phyloP scores from a whole-genome alignment of 306 rosid genomes.

The Boehmeria nivea region DNA sequence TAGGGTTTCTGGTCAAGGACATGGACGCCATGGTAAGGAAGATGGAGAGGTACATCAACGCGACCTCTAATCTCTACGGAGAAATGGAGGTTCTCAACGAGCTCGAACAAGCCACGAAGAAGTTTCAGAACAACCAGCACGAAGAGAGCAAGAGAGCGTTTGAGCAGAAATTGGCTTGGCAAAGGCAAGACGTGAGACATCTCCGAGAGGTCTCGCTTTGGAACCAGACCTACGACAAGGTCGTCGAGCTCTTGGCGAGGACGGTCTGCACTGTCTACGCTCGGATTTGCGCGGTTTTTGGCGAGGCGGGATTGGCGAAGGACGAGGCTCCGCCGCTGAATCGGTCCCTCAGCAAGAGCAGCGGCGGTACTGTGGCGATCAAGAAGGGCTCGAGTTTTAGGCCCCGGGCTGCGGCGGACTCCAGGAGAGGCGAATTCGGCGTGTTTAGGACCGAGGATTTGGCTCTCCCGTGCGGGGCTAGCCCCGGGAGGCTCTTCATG shows the following conservation, averaged over 20 bases:
- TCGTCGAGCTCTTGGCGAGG: conserved; percentile 87
- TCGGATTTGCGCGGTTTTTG: conserved; percentile 52
- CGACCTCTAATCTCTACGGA: conserved; percentile 66
- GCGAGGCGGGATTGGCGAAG: conserved; percentile 37
- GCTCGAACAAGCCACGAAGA: conserved; percentile 73
- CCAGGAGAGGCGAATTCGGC: conserved; percentile 49
- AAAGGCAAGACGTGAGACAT: conserved; percentile 80
- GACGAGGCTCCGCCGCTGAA: conserved; percentile 35
- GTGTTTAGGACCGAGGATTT: conserved; percentile 61
- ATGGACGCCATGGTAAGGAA: conserved; percentile 96
- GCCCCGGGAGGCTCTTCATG: conserved; percentile 89
- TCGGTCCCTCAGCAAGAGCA: conserved; percentile 28
- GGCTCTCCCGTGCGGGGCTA: conserved; percentile 73
- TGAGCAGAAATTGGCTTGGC: conserved; percentile 85
- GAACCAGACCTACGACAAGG: conserved; percentile 87
- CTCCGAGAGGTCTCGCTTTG: conserved; percentile 79
- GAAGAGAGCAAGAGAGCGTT: conserved; percentile 69
- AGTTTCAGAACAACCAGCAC: conserved; percentile 71
- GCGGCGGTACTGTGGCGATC: conserved; percentile 26
- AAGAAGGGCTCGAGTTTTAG: conserved; percentile 34
- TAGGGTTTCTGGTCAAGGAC: conserved; percentile 87
- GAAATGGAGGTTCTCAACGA: conserved; percentile 91
- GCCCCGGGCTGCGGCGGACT: conserved; percentile 28
- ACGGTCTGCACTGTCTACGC: conserved; percentile 86
- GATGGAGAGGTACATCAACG: conserved; percentile 84